phyloP scores from a whole-genome alignment of 192 early-diverging fungal species.

The Dissophora globulifera region DNA sequence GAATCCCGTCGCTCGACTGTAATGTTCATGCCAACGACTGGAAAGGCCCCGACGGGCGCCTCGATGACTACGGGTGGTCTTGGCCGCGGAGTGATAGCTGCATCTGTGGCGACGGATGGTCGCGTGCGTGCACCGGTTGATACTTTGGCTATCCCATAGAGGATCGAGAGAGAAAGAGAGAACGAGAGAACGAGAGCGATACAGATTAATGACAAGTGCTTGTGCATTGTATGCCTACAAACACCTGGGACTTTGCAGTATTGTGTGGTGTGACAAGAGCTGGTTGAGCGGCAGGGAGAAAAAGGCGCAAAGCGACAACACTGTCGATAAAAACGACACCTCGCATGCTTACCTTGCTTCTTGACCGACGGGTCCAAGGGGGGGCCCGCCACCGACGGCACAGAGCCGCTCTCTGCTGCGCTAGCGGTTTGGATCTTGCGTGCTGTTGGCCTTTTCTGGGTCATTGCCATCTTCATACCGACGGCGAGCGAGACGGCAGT shows the following conservation, averaged over 20 bases:
- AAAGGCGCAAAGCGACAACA: no score
- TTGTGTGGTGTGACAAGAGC: no score
- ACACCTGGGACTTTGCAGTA: no score
- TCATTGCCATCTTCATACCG: constrained; percentile 41
- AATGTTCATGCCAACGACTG: constrained; percentile 8
- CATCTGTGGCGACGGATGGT: constrained; percentile 18
- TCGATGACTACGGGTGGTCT: constrained; percentile 27
- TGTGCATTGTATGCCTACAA: no score
- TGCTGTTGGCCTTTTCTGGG: constrained; percentile 22
- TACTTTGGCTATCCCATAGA: constrained; percentile 23
- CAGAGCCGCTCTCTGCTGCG: no score
- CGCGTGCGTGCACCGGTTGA: constrained; percentile 28
- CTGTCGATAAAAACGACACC: no score
- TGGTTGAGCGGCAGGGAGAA: no score
- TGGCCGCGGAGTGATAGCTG: constrained; percentile 18
- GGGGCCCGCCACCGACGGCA: no score
- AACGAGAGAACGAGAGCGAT: no score
- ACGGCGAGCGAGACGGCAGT: constrained; percentile 29
- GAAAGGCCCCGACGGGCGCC: constrained; percentile 37
- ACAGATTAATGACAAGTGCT: no score
- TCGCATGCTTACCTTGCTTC: constrained; percentile 1
- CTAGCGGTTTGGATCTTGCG: constrained; percentile 6
- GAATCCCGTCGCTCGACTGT: constrained; percentile 3
- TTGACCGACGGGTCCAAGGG: background rate
- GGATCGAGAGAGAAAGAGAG: background rate